Base-by-base conservation (phyloP, 2,329 filamentous ascomycete genomes). In the Davidsoniella eucalypti region DNA sequence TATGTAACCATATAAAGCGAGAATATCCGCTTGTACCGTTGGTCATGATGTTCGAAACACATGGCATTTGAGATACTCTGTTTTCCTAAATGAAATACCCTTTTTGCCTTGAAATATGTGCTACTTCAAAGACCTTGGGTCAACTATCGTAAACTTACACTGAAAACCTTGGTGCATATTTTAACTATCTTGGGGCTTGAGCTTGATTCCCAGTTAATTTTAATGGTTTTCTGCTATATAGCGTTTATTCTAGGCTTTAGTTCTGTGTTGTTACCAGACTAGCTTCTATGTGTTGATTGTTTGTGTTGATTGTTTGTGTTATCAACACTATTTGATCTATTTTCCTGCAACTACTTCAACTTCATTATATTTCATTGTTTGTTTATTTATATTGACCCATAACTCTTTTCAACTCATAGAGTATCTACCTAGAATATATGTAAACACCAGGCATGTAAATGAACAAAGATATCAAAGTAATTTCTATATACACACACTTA, bases 1-100 rank as follows among this genome's bases (percentile, higher is more conserved):
- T 18, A 52, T 52, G 50, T 41, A 14, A 8, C 41, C 42, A 14
- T 43, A 49, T 14, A 43, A n/a, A 23, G n/a, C n/a, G 2, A 12
- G 18, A 43, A 23, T 21, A 12, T 9, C 29, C 21, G n/a, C n/a
- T 21, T 25, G n/a, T 43, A 17, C 41, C 25, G 14, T 17, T 25
- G 14, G 3, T 4, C 12, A 21, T 25, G 17, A 23, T 43, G 10
- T 21, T 12, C 3, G n/a, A 9, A 33, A 33, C 29, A 3, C 12
- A 12, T 33, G 29, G 9, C 12, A 9, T 33, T 12, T 33, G 29
- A 33, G 29, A 10, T 33, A 33, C 29, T 33, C 9, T 33, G 21
- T 23, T 23, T 23, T 23, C 2, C 21, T 5, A 23, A 23, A 23
- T 23, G 21, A 23, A 23, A 23, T 23, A 23, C 21, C 21, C 21